Evolutionary conservation across 805 yeast genomes (phyloP).

Genomic region (Peterozyma xylosa): DNA sequence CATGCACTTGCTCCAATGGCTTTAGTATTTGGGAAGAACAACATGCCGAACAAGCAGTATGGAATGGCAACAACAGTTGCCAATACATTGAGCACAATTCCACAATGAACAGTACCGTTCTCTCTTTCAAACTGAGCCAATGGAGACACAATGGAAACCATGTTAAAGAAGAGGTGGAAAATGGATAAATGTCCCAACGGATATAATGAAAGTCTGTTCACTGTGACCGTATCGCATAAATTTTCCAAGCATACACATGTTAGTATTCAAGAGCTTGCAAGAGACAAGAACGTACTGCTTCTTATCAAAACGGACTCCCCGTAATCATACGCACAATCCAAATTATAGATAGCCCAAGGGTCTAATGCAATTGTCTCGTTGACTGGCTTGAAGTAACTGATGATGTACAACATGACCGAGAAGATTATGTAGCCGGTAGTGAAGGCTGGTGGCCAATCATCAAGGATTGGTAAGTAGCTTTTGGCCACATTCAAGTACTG

Average conservation of each 20-base stretch:
- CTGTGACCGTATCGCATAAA: constrained; percentile 19
- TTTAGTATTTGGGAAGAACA: constrained; percentile 42
- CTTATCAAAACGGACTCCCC: no score
- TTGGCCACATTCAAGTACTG: constrained; percentile 4
- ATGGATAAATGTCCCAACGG: constrained; percentile 61
- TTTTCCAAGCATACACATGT: background rate
- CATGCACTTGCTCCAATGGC: constrained; percentile 71
- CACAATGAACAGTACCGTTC: constrained; percentile 84
- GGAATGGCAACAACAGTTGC: constrained; percentile 65
- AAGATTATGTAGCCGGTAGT: constrained; percentile 56
- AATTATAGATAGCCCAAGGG: constrained; percentile 44
- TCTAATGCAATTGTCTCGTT: constrained; percentile 37
- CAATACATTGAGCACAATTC: constrained; percentile 64
- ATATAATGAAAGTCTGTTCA: constrained; percentile 59
- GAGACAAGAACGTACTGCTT: background rate
- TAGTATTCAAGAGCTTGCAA: no score
- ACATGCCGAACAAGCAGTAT: constrained; percentile 43
- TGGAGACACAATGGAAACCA: constrained; percentile 49
- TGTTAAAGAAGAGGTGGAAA: constrained; percentile 55
- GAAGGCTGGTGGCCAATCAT: constrained; percentile 46
- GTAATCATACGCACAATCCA: constrained; percentile 25
- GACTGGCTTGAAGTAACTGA: constrained; percentile 22
- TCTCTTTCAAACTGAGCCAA: constrained; percentile 57
- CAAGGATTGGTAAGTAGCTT: constrained; percentile 7
- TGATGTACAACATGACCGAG: constrained; percentile 34